Evolutionary conservation across 371 early-diverging fungal species (phyloP).

Genomic region (Thermomucor indicae-seudaticae): DNA sequence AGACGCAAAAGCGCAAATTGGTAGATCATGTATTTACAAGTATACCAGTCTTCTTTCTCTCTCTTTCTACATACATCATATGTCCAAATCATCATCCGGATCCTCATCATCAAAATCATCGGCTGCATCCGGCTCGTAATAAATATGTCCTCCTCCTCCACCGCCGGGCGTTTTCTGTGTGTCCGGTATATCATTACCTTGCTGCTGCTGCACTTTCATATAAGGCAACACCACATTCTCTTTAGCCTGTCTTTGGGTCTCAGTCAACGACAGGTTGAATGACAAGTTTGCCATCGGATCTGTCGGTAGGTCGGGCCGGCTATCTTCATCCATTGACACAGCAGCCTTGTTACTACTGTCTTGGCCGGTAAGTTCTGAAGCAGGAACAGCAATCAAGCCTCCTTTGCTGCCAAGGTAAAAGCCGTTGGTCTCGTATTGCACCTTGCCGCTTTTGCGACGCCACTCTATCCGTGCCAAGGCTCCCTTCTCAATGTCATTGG

Average conservation of each 20-base stretch:
- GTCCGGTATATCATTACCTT: no score
- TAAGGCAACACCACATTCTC: conserved; percentile 78
- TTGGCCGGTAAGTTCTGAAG: conserved; percentile 14
- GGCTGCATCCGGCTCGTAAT: conserved; percentile 25
- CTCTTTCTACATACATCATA: conserved; percentile 1
- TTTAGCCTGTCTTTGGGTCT: conserved; percentile 75
- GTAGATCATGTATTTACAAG: neutral
- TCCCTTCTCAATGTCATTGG: conserved; percentile 24
- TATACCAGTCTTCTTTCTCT: conserved; percentile 1
- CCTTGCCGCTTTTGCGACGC: conserved; percentile 46
- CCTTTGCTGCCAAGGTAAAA: conserved; percentile 7
- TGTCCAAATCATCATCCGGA: conserved; percentile 25
- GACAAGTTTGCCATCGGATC: conserved; percentile 61
- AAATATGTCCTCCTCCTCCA: conserved; percentile 16
- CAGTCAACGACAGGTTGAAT: conserved; percentile 83
- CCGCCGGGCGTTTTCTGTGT: neutral
- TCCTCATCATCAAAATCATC: conserved; percentile 29
- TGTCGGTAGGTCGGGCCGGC: conserved; percentile 5
- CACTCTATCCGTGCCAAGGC: conserved; percentile 37
- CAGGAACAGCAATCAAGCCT: conserved; percentile 15
- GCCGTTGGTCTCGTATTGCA: conserved; percentile 31
- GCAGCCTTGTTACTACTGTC: conserved; percentile 6
- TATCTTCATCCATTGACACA: neutral
- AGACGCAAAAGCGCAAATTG: conserved; percentile 11
- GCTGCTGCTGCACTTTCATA: conserved; percentile 61